These are phyloP conservation scores for Penicillium antarcticum DNA, from an alignment of 495 filamentous ascomycete genomes.

Conservation along the genomic window DNA sequence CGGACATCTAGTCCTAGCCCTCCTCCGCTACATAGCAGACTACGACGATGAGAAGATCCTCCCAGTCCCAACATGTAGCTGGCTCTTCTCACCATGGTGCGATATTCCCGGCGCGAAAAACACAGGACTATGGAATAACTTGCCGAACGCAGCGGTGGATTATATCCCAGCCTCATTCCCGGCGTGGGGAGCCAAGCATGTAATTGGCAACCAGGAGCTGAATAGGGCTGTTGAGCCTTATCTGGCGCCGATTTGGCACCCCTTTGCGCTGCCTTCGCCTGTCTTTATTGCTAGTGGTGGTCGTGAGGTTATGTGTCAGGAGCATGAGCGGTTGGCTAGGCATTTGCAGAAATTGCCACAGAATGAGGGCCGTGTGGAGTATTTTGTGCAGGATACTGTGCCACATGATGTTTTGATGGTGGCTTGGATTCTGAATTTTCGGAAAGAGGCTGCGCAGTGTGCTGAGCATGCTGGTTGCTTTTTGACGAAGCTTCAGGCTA, in stretches of 20 bases:
- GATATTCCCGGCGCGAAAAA: constrained; percentile 14
- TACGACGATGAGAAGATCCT: constrained; percentile 7
- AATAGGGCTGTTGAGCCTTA: constrained; percentile 22
- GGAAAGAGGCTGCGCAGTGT: constrained; percentile 21
- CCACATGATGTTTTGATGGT: constrained; percentile 41
- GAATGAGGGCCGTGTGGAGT: constrained; percentile 18
- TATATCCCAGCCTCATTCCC: constrained; percentile 30
- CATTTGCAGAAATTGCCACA: constrained; percentile 20
- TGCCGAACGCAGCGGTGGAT: constrained; percentile 34
- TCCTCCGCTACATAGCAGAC: constrained; percentile 29
- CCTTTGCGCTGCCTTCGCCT: constrained; percentile 35
- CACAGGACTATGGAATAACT: constrained; percentile 8
- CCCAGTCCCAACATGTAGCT: constrained; percentile 19
- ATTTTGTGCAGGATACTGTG: constrained; percentile 27
- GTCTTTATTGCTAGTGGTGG: constrained; percentile 34
- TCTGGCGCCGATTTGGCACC: constrained; percentile 26
- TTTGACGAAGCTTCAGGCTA: constrained; percentile 2
- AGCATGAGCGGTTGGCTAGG: constrained; percentile 27
- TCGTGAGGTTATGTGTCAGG: constrained; percentile 37
- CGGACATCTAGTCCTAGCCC: constrained; percentile 33
- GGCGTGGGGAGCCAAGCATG: constrained; percentile 30
- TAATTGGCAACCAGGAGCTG: constrained; percentile 18
- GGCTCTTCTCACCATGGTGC: constrained; percentile 41
- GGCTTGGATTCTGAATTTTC: constrained; percentile 29
- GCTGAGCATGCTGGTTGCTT: constrained; percentile 33